Conservation (phyloP, 2,329 filamentous ascomycete species). For the Westerdykella aurantiaca region DNA sequence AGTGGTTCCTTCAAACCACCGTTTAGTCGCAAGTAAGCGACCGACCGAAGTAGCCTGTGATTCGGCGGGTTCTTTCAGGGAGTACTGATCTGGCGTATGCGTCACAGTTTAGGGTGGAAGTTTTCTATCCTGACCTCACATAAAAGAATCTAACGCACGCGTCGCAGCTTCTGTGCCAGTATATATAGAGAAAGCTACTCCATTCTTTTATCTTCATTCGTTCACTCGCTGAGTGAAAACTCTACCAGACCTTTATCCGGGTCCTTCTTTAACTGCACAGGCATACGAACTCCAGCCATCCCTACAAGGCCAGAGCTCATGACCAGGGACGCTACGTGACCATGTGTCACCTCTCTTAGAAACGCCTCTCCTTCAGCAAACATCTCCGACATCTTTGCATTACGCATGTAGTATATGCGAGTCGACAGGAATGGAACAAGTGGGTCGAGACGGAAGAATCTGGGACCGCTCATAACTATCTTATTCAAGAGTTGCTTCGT, state of each 20-base stretch:
- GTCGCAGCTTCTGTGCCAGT: too few species aligned
- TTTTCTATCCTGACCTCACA: too few species aligned
- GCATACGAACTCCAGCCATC: slow-evolving; percentile 25
- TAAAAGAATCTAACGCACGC: too few species aligned
- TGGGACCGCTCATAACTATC: slow-evolving; percentile 13
- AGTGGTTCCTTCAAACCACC: too few species aligned
- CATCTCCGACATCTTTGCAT: slow-evolving; percentile 13
- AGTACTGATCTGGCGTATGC: too few species aligned
- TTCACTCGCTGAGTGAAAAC: slow-evolving; percentile 7
- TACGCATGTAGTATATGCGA: slow-evolving; percentile 30
- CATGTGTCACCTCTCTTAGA: slow-evolving; percentile 26
- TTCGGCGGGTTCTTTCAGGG: too few species aligned
- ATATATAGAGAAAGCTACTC: too few species aligned
- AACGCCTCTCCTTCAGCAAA: slow-evolving; percentile 20
- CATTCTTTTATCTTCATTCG: too few species aligned
- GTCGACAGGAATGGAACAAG: slow-evolving; percentile 27
- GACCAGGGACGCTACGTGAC: slow-evolving; percentile 26
- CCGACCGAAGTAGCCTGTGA: too few species aligned
- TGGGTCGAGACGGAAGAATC: slow-evolving; percentile 30
- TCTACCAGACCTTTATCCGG: slow-evolving; percentile 11
- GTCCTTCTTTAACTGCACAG: slow-evolving; percentile 12
- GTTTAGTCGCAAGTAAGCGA: too few species aligned
- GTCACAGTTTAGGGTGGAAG: too few species aligned
- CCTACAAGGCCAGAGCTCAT: slow-evolving; percentile 32
- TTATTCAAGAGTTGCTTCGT: not conserved